These are phyloP conservation scores for Halenospora varia DNA, from an alignment of 495 filamentous ascomycete species.

Conservation along the genomic window DNA sequence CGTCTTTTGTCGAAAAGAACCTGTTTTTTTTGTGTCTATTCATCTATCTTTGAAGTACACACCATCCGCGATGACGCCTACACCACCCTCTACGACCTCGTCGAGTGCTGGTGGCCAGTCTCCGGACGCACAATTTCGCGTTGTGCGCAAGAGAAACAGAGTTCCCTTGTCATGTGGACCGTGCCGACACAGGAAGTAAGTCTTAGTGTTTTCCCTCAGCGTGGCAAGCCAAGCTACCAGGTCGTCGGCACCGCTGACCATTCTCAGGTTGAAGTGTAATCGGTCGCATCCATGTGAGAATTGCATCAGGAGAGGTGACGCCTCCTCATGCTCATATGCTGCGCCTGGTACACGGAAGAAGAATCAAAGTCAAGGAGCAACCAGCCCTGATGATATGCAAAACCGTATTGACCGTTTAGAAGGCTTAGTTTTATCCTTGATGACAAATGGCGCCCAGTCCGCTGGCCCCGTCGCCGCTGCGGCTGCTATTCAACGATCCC, in stretches of 20 bases:
- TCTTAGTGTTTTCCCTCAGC: conserved; percentile 1
- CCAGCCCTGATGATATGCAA: conserved; percentile 93
- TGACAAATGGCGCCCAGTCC: conserved; percentile 79
- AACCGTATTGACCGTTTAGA: conserved; percentile 96
- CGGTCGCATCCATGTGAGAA: conserved; percentile 91
- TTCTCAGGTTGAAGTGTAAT: conserved; percentile 82
- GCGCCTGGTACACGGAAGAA: conserved; percentile 73
- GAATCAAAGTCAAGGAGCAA: conserved; percentile 58
- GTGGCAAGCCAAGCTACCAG: background rate
- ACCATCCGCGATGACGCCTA: conserved; percentile 66
- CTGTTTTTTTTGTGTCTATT: conserved; percentile 1
- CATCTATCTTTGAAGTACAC: background rate
- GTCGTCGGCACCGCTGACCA: conserved; percentile 19
- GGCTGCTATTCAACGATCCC: conserved; percentile 59
- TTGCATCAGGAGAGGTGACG: conserved; percentile 84
- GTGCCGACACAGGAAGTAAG: conserved; percentile 93
- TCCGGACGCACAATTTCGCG: conserved; percentile 80
- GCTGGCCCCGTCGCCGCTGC: conserved; percentile 59
- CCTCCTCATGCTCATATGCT: conserved; percentile 85
- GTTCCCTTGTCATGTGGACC: conserved; percentile 93
- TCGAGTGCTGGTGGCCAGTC: conserved; percentile 72
- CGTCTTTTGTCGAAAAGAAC: background rate
- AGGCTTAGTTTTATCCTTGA: conserved; percentile 88
- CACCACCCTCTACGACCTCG: conserved; percentile 82
- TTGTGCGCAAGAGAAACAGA: conserved; percentile 91